Evolutionary conservation across 2,329 filamentous ascomycete genomes (phyloP).

Genomic region (Didymella pinodella): DNA sequence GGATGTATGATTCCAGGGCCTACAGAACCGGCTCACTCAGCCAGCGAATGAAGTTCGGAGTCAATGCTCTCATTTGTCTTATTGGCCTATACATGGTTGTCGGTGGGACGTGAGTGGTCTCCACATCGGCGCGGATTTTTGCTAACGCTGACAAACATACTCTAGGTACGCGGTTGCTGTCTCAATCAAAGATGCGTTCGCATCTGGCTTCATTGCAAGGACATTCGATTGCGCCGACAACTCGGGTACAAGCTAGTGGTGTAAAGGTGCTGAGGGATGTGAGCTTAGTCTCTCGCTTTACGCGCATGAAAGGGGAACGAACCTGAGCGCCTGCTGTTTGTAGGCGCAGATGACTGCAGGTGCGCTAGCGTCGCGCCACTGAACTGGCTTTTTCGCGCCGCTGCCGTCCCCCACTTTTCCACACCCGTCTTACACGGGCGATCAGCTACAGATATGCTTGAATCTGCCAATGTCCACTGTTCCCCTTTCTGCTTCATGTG

Average conservation of each 20-base stretch:
- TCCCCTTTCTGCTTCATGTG: not conserved
- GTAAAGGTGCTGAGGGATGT: too few species aligned
- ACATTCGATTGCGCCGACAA: slow-evolving; percentile 6
- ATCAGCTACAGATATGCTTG: not conserved
- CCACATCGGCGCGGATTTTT: not conserved
- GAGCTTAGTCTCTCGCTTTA: too few species aligned
- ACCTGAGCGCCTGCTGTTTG: not conserved
- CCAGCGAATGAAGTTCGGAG: not conserved
- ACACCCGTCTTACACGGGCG: not conserved
- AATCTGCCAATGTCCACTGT: not conserved
- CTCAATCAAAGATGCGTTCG: slow-evolving; percentile 3
- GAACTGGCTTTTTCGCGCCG: not conserved
- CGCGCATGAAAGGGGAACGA: not conserved
- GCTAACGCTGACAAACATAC: not conserved
- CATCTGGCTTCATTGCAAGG: slow-evolving; percentile 7
- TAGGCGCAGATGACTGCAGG: not conserved
- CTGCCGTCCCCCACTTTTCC: not conserved
- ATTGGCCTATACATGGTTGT: slow-evolving; percentile 8
- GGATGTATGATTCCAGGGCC: slow-evolving; percentile 8
- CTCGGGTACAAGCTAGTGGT: not conserved
- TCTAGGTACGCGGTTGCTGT: slow-evolving; percentile 7
- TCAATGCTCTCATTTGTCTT: slow-evolving; percentile 1
- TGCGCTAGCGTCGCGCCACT: not conserved
- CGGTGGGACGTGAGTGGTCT: slow-evolving; percentile 8
- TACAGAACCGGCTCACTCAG: not conserved